phyloP scores from a whole-genome alignment of 257 asterid species.

The Fraxinus cuspidata region DNA sequence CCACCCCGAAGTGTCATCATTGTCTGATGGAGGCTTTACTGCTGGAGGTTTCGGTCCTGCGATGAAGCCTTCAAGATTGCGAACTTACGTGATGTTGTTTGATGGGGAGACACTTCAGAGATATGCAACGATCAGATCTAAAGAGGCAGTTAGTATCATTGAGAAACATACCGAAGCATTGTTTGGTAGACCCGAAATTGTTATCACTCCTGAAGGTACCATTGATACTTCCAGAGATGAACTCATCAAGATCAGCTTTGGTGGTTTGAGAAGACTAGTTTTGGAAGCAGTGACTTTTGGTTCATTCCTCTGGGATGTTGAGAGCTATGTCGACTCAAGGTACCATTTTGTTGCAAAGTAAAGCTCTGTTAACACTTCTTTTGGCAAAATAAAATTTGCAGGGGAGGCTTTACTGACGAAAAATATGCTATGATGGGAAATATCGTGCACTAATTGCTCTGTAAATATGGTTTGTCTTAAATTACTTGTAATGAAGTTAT shows the following conservation, averaged over 20 bases:
- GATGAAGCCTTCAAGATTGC: conserved; percentile 64
- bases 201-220: conserved; percentile 68
- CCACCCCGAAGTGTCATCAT: conserved; percentile 71
- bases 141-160: conserved; percentile 74
- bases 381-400: not conserved
- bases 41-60: conserved; percentile 41
- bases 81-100: conserved; percentile 78
- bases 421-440: not conserved
- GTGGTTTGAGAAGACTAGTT: conserved; percentile 77
- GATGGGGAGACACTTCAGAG: conserved; percentile 85
- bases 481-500: not conserved
- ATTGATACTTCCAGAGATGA: conserved; percentile 79
- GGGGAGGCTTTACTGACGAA: conserved; percentile 14
- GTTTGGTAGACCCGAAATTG: conserved; percentile 88
- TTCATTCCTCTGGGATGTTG: conserved; percentile 96
- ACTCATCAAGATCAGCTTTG: conserved; percentile 67
- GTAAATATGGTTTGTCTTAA: not conserved
- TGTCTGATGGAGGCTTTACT: conserved; percentile 41
- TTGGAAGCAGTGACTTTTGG: conserved; percentile 96
- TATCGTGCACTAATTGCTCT: not conserved
- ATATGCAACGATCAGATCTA: conserved; percentile 74
- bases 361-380: conserved; percentile 15
- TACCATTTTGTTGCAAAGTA: conserved; percentile 81
- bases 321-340: conserved; percentile 83
- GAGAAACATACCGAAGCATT: conserved; percentile 95